Base-by-base conservation (phyloP, 176 grass and related monocot genomes). In the Hyparrhenia diplandra region DNA sequence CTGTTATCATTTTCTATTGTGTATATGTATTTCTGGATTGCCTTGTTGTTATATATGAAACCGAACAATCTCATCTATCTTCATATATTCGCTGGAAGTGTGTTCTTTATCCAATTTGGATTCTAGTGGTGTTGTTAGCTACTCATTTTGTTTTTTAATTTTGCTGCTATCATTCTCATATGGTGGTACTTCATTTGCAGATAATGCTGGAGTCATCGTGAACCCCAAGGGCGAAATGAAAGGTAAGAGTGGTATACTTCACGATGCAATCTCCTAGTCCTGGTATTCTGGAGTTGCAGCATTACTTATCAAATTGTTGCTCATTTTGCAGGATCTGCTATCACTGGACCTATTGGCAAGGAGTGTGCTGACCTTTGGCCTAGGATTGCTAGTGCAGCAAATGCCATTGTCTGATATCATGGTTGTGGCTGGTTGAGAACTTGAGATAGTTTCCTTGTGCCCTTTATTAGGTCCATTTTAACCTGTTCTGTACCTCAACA, bases 151-250 rank as follows among this genome's bases (percentile, higher is more conserved):
- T 3, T 21, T 54, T 54, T 9, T 55, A 21, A 21, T 23, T 55
- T 10, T n/a, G 54, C 54, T 58, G n/a, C 21, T 25, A 4, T 25
- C n/a, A n/a, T n/a, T n/a, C 21, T 32, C n/a, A 9, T 74, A 1
- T 10, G 13, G 2, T 59, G 23, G 0, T 40, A 13, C 14, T 76
- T 41, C 14, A 11, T 69, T 67, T 87, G 68, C 69, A 90, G 88
- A 90, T 87, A 90, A 90, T 87, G 88, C 88, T 43, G 84, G 88
- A 25, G 88, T 87, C 25, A 90, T 90, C 35, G 88, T 90, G 69
- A 87, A 87, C 60, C 88, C 88, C n/a, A 90, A 90, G 55, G 88
- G 84, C 6, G 88, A 90, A 54, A 90, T 90, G 88, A 87, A 90
- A 84, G 88, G 88, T 90, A 85, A 25, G 47, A 32, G 4, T 25